Conservation (phyloP, 345 rosid genomes). For the Citrus mangshanensis region DNA sequence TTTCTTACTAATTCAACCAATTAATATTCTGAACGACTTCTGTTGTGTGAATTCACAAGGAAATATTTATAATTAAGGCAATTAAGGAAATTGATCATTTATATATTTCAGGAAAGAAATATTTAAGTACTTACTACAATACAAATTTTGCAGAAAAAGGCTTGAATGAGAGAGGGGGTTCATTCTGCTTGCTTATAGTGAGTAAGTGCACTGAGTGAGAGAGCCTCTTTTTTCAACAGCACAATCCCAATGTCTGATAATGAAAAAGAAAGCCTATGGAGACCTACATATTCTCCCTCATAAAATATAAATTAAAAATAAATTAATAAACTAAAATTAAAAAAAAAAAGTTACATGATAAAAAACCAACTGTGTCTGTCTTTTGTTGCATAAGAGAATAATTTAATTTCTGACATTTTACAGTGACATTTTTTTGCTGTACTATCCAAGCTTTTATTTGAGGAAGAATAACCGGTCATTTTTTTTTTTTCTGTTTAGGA, state of each 20-base stretch:
- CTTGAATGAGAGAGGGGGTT: not conserved
- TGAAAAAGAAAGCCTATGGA: constrained; percentile 39
- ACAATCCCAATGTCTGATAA: constrained; percentile 39
- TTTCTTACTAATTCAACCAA: not conserved
- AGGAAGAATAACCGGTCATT: not conserved
- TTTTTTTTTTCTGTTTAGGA: not conserved
- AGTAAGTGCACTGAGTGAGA: constrained; percentile 17
- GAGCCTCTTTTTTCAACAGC: constrained; percentile 33
- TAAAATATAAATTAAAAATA: not conserved
- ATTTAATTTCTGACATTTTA: constrained; percentile 5
- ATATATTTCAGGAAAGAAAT: constrained; percentile 6
- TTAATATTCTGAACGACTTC: not conserved
- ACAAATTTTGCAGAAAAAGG: constrained; percentile 3
- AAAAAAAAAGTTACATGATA: too few relatives aligned
- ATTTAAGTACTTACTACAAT: constrained; percentile 10
- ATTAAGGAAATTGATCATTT: not conserved
- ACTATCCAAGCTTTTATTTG: not conserved
- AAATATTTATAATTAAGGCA: not conserved
- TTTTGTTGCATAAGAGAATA: not conserved
- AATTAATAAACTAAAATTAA: not conserved
- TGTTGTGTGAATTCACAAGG: not conserved
- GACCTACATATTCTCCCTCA: not conserved
- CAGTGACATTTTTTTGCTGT: not conserved
- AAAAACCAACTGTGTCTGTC: not conserved
- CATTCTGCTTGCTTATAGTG: not conserved